Conservation (phyloP, 306 rosid genomes). For the Medicago lupulina region DNA sequence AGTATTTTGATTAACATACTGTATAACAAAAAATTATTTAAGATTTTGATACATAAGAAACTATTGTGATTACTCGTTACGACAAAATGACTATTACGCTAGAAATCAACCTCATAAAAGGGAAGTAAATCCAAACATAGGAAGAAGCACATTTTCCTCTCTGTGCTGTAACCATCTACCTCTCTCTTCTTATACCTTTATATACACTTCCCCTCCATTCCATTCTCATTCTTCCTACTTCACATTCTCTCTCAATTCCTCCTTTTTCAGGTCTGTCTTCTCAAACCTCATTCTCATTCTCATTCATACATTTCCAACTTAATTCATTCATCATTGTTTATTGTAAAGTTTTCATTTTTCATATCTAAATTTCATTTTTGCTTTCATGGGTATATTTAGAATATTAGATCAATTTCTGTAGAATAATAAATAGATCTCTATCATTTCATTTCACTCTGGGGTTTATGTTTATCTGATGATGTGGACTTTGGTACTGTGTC, state of each 20-base stretch:
- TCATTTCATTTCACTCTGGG: constrained; percentile 39
- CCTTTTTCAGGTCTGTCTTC: constrained; percentile 59
- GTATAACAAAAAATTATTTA: too few species aligned
- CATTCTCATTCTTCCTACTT: constrained; percentile 45
- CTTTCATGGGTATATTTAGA: constrained; percentile 26
- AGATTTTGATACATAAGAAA: too few species aligned
- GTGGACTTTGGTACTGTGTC: constrained; percentile 44
- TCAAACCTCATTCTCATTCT: constrained; percentile 4
- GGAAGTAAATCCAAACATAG: too few species aligned
- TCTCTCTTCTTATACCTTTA: constrained; percentile 41
- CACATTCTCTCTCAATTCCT: constrained; percentile 68
- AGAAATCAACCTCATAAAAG: too few species aligned
- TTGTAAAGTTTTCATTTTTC: constrained; percentile 25
- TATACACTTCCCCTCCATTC: constrained; percentile 50
- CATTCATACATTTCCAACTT: background rate
- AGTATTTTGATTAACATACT: too few species aligned
- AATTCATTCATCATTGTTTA: background rate
- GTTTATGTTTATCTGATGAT: constrained; percentile 36
- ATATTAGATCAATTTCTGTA: constrained; percentile 47
- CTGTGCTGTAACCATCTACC: constrained; percentile 19
- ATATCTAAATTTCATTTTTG: background rate
- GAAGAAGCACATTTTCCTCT: too few species aligned
- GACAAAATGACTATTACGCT: too few species aligned
- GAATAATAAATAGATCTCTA: too few species aligned
- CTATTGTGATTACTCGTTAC: too few species aligned